Percentiles rank a stretch among this genome's conserved stretches.
Conservation (phyloP, 1,284 basidiomycete genomes). For the Pisolithus thermaeus region DNA sequence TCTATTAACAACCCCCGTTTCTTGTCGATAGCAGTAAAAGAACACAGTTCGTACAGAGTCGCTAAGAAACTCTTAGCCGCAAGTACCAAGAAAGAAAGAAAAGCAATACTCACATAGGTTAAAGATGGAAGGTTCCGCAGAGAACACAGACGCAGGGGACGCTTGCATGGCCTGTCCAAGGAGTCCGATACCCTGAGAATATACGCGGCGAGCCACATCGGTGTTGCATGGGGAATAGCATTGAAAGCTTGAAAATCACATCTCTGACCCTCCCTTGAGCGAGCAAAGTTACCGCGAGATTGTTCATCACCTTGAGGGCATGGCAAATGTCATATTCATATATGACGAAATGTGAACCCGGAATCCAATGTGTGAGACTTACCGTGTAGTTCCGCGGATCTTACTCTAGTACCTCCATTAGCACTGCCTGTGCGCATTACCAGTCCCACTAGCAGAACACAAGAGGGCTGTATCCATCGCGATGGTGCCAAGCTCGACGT, state of each 20-base stretch:
- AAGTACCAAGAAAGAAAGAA: background rate
- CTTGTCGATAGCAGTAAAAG: slow-evolving; percentile 60
- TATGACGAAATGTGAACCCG: background rate
- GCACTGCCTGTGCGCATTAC: slow-evolving; percentile 42
- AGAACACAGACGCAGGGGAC: slow-evolving; percentile 62
- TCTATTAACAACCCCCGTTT: slow-evolving; percentile 68
- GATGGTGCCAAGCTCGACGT: slow-evolving; percentile 24
- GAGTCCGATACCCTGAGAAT: slow-evolving; percentile 55
- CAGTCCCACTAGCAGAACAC: slow-evolving; percentile 67
- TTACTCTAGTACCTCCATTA: slow-evolving; percentile 39
- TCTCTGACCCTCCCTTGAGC: slow-evolving; percentile 66
- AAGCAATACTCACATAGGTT: slow-evolving; percentile 60
- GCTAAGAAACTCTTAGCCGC: slow-evolving; percentile 36
- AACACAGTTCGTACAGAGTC: slow-evolving; percentile 74
- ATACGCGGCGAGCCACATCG: background rate
- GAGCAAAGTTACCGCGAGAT: slow-evolving; percentile 65
- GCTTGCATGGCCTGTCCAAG: slow-evolving; percentile 55
- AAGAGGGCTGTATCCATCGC: slow-evolving; percentile 60
- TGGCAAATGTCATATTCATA: background rate
- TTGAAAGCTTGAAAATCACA: slow-evolving; percentile 30
- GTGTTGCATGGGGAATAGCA: background rate
- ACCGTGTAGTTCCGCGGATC: slow-evolving; percentile 60
- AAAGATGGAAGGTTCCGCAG: slow-evolving; percentile 75
- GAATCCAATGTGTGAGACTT: slow-evolving; percentile 17
- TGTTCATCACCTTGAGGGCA: slow-evolving; percentile 60